A percentile compares a stretch with the other conserved stretches of the same genome.
phyloP scores from a whole-genome alignment of 2,329 filamentous ascomycete genomes.

The Ceratocystis cacaofunesta region DNA sequence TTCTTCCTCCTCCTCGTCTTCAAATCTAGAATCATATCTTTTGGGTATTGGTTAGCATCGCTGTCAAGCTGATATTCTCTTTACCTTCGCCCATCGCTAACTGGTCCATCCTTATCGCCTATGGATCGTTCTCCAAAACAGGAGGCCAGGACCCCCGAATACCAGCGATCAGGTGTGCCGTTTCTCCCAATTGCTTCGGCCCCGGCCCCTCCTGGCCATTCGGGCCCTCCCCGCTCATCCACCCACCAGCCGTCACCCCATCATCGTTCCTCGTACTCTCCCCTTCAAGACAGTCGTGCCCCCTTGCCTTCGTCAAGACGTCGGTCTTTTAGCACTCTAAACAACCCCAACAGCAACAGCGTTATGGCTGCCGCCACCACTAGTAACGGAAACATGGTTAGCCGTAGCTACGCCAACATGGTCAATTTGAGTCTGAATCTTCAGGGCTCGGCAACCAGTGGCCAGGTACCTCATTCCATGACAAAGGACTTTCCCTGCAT shows the following conservation, averaged over 20 bases:
- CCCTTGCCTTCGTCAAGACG: neutral
- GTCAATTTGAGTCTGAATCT: slow-evolving; percentile 26
- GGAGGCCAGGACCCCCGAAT: slow-evolving; percentile 9
- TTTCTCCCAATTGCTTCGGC: neutral
- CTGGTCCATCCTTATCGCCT: neutral
- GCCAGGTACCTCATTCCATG: slow-evolving; percentile 16
- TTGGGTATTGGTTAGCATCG: neutral
- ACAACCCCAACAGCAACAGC: neutral
- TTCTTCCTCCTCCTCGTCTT: neutral
- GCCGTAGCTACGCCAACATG: slow-evolving; percentile 25
- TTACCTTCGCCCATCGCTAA: neutral
- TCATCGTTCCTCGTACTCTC: slow-evolving; percentile 1
- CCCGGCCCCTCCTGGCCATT: neutral
- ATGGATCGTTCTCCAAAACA: slow-evolving; percentile 11
- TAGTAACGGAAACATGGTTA: slow-evolving; percentile 1
- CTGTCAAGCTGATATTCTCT: neutral
- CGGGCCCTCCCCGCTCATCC: neutral
- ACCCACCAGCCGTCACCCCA: neutral
- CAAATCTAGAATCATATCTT: neutral
- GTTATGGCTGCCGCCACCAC: slow-evolving; percentile 2
- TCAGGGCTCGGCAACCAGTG: slow-evolving; percentile 20
- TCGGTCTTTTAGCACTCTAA: neutral
- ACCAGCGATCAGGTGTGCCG: slow-evolving; percentile 6
- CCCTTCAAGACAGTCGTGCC: slow-evolving; percentile 2
- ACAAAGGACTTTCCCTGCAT: slow-evolving; percentile 35